phyloP scores from a whole-genome alignment of 75 land plant genomes.

The Selaginella tamariscina region DNA sequence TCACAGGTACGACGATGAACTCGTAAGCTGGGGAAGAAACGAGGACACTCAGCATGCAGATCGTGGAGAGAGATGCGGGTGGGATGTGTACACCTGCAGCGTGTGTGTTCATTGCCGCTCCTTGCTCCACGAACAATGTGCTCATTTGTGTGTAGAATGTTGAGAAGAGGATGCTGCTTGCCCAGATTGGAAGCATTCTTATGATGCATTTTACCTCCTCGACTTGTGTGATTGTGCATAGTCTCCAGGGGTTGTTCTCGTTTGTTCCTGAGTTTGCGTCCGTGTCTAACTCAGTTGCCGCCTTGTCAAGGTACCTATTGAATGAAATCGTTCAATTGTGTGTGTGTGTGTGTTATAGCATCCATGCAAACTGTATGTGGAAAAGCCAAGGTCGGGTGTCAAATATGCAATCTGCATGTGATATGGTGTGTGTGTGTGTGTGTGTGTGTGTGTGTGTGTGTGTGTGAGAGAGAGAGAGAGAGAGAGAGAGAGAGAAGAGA shows the following conservation, averaged over 20 bases:
- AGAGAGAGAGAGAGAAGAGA: too few relatives aligned
- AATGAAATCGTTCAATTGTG: background rate
- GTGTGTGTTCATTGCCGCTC: conserved; percentile 34
- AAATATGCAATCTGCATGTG: too few relatives aligned
- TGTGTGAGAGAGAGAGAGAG: background rate
- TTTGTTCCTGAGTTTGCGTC: conserved; percentile 3
- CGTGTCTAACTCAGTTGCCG: conserved; percentile 13
- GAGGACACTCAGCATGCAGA: conserved; percentile 10
- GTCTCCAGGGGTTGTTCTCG: background rate
- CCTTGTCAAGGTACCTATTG: conserved; percentile 39
- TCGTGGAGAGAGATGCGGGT: background rate
- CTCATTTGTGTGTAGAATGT: conserved; percentile 61
- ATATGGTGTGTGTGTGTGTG: too few relatives aligned
- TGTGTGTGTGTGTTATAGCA: background rate
- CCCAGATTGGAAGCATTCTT: conserved; percentile 19
- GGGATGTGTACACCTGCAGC: background rate
- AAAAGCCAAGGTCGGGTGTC: too few relatives aligned
- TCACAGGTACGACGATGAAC: background rate
- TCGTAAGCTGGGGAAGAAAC: conserved; percentile 7
- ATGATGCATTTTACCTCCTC: conserved; percentile 25
- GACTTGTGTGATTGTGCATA: conserved; percentile 42
- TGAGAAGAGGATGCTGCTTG: conserved; percentile 16
- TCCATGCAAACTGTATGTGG: too few relatives aligned
- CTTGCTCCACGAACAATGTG: conserved; percentile 78
- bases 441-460: background rate